Conservation (phyloP, 495 filamentous ascomycete genomes). For the Penicillium taxi region DNA sequence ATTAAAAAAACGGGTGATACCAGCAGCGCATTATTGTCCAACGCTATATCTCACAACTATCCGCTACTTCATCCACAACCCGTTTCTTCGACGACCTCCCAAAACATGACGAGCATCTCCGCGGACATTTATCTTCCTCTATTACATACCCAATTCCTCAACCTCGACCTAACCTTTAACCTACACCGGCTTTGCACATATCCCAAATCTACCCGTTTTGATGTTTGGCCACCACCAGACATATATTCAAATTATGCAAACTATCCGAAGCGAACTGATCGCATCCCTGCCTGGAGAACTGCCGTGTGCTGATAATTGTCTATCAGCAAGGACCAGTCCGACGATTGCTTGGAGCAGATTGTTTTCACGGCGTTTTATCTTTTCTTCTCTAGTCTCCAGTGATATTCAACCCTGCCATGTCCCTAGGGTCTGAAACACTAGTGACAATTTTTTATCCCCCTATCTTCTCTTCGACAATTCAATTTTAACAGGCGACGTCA, state of each 20-base stretch:
- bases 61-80: conserved; percentile 6
- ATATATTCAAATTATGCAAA: too few relatives aligned
- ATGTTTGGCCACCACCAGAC: conserved; percentile 10
- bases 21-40: too few relatives aligned
- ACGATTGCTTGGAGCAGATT: conserved; percentile 13
- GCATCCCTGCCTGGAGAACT: conserved; percentile 1
- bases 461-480: conserved; percentile 14
- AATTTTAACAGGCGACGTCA: conserved; percentile 8
- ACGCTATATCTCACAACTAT: too few relatives aligned
- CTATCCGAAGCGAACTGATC: too few relatives aligned
- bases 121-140: conserved; percentile 21
- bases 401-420: conserved; percentile 36
- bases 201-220: conserved; percentile 11
- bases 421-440: conserved; percentile 34
- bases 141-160: conserved; percentile 20
- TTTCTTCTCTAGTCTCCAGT: conserved; percentile 26
- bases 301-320: background rate
- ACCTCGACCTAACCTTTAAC: too few relatives aligned
- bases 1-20: conserved; percentile 22
- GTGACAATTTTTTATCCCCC: conserved; percentile 13
- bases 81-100: conserved; percentile 26
- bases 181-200: conserved; percentile 34
- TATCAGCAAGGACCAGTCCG: conserved; percentile 2
- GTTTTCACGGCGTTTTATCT: conserved; percentile 19
- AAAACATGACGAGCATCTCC: conserved; percentile 33